Conservation (phyloP, 129 eudicot species). For the Pseudognaphalium luteoalbum region DNA sequence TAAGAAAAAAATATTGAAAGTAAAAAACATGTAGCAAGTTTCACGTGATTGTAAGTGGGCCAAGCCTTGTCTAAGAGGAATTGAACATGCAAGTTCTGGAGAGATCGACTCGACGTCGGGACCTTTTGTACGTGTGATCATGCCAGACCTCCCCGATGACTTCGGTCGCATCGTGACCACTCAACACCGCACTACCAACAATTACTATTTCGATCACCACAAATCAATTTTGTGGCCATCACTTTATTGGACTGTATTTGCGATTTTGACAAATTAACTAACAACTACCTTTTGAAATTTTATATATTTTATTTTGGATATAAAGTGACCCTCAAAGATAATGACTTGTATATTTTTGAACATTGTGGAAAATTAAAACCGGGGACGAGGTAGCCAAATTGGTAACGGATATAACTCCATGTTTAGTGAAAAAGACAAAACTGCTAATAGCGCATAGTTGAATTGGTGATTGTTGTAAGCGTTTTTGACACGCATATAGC, state of each 20-base stretch:
- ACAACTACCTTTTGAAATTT: constrained; percentile 20
- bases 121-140: neutral
- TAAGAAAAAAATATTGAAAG: neutral
- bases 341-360: neutral
- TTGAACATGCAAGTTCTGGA: constrained; percentile 17
- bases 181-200: neutral
- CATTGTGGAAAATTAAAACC: neutral
- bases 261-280: constrained; percentile 26
- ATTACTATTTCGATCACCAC: constrained; percentile 8
- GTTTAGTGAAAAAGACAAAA: too few species aligned
- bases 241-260: neutral
- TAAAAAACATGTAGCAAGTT: neutral
- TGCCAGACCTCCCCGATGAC: neutral
- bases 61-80: neutral
- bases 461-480: too few species aligned
- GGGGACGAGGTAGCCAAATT: neutral
- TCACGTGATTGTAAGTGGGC: constrained; percentile 24
- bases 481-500: too few species aligned
- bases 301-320: neutral
- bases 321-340: neutral
- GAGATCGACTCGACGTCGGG: neutral
- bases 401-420: neutral
- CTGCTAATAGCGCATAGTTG: too few species aligned
- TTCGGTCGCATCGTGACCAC: constrained; percentile 19
- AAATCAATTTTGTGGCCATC: constrained; percentile 27